Base-by-base conservation (phyloP, 345 rosid species). In the Noccaea bulbosa region DNA sequence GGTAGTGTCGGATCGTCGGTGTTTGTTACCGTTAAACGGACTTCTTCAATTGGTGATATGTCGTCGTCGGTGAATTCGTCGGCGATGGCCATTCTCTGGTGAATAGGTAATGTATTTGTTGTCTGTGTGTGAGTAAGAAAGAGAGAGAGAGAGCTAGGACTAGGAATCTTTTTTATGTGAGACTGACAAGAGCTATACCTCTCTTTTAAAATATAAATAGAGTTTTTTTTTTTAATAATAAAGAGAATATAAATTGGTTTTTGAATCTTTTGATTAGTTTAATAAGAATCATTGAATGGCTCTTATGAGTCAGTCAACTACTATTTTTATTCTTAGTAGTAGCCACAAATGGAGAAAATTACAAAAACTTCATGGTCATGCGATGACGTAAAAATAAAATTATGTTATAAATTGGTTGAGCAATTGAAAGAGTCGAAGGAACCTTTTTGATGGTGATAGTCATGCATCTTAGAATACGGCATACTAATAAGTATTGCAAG, bases 1-100 rank as follows among this genome's bases (percentile, higher is more conserved):
- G 98, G 91, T 16, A 85, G 84, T 24, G 83, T 80, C 0, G 87
- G 88, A 58, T 92, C 95, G 76, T 90, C 98, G 33, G 90, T 78
- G 85, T 83, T 86, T 60, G 81, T 65, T 4, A 92, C 98, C 7
- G 93, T 90, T 38, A 92, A 73, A 17, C 93, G 83, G 73, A 92
- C 98, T 75, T 92, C 72, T 69, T 92, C 98, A 6, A 90, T 76
- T 2, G 96, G 95, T 0, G 91, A 92, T 30, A 67, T 44, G n/a
- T 87, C 92, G 8, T 86, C 90, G 5, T 76, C 83, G n/a, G 67
- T 65, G 11, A 41, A 47, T 51, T 61, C 74, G 4, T 8, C 61
- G 62, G 70, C 16, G 73, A 72, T 17, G 37, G 65, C 58, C 73
- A 61, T 69, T 17, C 70, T 17, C 70, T 60, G 65, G 75, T 58